Conservation (phyloP, 148 eudicot genomes). For the Dysphania ambrosioides region DNA sequence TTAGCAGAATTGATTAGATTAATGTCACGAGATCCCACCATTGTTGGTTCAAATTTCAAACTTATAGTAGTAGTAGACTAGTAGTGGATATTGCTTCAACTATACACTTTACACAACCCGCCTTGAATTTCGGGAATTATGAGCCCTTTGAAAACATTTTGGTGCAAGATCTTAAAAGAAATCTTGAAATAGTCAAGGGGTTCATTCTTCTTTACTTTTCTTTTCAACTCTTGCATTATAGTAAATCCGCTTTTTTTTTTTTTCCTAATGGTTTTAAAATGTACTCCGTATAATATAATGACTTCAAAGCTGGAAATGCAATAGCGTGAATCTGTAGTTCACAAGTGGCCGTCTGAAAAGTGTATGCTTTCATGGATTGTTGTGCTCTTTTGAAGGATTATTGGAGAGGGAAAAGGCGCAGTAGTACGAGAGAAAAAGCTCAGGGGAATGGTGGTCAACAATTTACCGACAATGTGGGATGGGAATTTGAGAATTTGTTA, state of each 20-base stretch:
- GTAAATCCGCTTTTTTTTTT: too few relatives aligned
- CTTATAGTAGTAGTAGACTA: background rate
- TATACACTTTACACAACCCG: slow-evolving; percentile 7
- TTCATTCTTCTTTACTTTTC: background rate
- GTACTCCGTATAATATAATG: background rate
- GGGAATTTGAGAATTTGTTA: background rate
- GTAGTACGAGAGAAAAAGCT: background rate
- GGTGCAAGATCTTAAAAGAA: background rate
- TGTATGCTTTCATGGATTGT: slow-evolving; percentile 4
- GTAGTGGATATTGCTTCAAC: slow-evolving; percentile 3
- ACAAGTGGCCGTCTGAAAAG: slow-evolving; percentile 2
- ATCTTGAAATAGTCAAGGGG: background rate
- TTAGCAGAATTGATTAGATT: slow-evolving; percentile 21
- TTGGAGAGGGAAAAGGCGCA: background rate
- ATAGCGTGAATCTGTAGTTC: slow-evolving; percentile 4
- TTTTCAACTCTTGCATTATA: background rate
- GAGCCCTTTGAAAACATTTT: slow-evolving; percentile 13
- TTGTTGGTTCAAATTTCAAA: slow-evolving; percentile 34
- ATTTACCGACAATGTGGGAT: slow-evolving; percentile 17
- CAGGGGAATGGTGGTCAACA: background rate
- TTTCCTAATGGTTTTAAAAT: too few relatives aligned
- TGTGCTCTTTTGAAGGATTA: slow-evolving; percentile 9
- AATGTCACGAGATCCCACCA: slow-evolving; percentile 36
- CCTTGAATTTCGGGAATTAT: slow-evolving; percentile 24
- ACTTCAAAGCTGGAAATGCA: background rate